Conservation (phyloP, 1,284 basidiomycete species). For the Xerocomus amazonicus region DNA sequence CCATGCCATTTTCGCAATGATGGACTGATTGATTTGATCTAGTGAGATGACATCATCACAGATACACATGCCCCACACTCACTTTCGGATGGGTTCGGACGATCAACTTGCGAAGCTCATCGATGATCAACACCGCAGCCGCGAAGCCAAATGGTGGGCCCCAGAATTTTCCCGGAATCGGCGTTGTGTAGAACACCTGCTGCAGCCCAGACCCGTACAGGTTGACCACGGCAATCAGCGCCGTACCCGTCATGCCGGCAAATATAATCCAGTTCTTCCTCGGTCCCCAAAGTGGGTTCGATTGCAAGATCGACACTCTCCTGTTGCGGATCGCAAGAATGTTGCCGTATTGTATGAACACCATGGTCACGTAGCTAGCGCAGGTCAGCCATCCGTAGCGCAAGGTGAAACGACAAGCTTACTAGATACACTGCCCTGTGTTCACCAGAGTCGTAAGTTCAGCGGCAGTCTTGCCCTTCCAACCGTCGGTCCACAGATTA, state of each 20-base stretch:
- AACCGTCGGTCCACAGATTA: constrained; percentile 36
- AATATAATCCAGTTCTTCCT: constrained; percentile 36
- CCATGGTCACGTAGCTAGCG: constrained; percentile 43
- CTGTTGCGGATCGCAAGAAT: constrained; percentile 36
- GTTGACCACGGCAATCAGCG: constrained; percentile 39
- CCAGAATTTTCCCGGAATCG: constrained; percentile 44
- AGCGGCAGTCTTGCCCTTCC: constrained; percentile 25
- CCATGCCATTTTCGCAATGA: constrained; percentile 33
- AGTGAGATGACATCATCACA: constrained; percentile 11
- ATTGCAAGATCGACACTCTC: constrained; percentile 35
- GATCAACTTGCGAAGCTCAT: constrained; percentile 40
- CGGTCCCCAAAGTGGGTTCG: constrained; percentile 40
- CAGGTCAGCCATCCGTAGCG: constrained; percentile 1
- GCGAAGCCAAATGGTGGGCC: constrained; percentile 42
- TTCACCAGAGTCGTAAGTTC: constrained; percentile 34
- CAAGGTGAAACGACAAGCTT: constrained; percentile 29
- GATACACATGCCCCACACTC: constrained; percentile 4
- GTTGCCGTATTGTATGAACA: constrained; percentile 35
- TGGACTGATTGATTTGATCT: constrained; percentile 15
- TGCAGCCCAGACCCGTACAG: constrained; percentile 41
- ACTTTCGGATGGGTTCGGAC: constrained; percentile 41
- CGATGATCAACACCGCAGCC: constrained; percentile 35
- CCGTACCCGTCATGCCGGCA: constrained; percentile 37
- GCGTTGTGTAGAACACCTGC: constrained; percentile 37
- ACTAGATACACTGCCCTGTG: constrained; percentile 44